Percentiles rank a stretch among this genome's conserved stretches.
phyloP scores from a whole-genome alignment of 2,329 filamentous ascomycete species.

The Phyllosticta citriasiana region DNA sequence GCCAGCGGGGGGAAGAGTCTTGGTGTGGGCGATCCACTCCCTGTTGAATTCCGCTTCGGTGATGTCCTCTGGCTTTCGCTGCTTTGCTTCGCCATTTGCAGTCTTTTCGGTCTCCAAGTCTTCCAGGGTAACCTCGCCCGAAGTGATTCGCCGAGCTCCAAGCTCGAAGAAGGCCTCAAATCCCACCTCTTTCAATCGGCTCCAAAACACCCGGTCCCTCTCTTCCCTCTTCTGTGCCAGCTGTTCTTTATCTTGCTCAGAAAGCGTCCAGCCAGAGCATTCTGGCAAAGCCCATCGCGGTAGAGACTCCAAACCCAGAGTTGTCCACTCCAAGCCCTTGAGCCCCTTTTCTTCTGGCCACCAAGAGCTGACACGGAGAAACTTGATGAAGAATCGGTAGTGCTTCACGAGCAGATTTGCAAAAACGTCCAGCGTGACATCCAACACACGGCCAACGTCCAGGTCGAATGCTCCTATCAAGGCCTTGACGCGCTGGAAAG shows the following conservation, averaged over 20 bases:
- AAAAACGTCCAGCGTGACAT: conserved; percentile 91
- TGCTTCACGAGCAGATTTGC: conserved; percentile 89
- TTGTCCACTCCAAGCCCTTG: conserved; percentile 37
- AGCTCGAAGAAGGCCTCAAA: conserved; percentile 85
- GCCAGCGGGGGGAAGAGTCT: conserved; percentile 71
- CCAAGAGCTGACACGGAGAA: conserved; percentile 87
- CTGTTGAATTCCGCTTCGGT: conserved; percentile 22
- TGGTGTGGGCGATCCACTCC: conserved; percentile 72
- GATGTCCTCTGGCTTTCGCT: conserved; percentile 35
- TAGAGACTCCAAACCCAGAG: conserved; percentile 53
- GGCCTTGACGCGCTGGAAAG: conserved; percentile 85
- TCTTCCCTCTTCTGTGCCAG: conserved; percentile 47
- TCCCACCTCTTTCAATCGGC: conserved; percentile 62
- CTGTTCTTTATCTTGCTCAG: conserved; percentile 57
- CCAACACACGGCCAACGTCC: conserved; percentile 86
- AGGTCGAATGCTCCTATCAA: conserved; percentile 95
- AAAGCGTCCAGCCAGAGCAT: conserved; percentile 51
- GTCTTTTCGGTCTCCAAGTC: conserved; percentile 11
- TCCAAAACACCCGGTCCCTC: conserved; percentile 74
- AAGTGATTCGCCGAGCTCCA: conserved; percentile 58
- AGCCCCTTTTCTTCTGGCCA: conserved; percentile 66
- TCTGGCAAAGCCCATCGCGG: conserved; percentile 77
- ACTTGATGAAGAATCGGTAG: conserved; percentile 87
- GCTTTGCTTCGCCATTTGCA: conserved; percentile 18
- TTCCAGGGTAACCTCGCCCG: conserved; percentile 35